These are phyloP conservation scores for Grosmannia huntii DNA, from an alignment of 2,329 filamentous ascomycete species.

Conservation along the genomic window DNA sequence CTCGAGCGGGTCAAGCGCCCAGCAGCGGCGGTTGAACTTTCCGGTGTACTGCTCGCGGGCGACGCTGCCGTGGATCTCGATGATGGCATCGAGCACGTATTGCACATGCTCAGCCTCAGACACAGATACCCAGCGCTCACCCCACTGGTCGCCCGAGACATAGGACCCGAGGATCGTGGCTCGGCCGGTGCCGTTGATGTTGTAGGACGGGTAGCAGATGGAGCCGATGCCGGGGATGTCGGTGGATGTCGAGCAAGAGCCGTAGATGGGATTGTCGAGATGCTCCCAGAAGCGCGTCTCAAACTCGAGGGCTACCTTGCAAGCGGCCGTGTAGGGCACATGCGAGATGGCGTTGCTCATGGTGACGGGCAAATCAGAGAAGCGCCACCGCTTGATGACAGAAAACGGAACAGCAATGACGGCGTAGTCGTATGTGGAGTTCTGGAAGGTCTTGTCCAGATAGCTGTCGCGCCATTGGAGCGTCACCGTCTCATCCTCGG, in stretches of 20 bases:
- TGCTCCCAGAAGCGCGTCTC: constrained; percentile 49
- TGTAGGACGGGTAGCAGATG: constrained; percentile 56
- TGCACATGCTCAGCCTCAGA: constrained; percentile 49
- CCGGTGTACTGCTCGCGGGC: constrained; percentile 52
- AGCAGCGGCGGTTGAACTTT: constrained; percentile 51
- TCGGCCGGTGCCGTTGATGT: constrained; percentile 49
- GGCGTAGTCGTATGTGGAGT: constrained; percentile 49
- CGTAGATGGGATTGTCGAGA: constrained; percentile 41
- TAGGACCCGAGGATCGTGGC: constrained; percentile 52
- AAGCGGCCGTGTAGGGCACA: constrained; percentile 30
- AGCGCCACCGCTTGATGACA: constrained; percentile 47
- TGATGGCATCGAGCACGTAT: constrained; percentile 51
- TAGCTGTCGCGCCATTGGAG: constrained; percentile 41
- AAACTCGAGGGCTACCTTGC: constrained; percentile 56
- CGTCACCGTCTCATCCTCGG: constrained; percentile 36
- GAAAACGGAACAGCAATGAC: constrained; percentile 54
- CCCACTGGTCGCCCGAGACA: constrained; percentile 28
- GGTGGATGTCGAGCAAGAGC: constrained; percentile 43
- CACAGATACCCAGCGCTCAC: constrained; percentile 28
- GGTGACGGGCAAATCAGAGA: constrained; percentile 26
- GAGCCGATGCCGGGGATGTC: constrained; percentile 49
- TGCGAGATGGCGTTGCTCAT: constrained; percentile 35
- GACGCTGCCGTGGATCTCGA: constrained; percentile 50
- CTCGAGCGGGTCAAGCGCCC: constrained; percentile 48
- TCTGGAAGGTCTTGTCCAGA: constrained; percentile 26